Base-by-base conservation (phyloP, 1,139 yeast species). In the Lodderomyces margitis region DNA sequence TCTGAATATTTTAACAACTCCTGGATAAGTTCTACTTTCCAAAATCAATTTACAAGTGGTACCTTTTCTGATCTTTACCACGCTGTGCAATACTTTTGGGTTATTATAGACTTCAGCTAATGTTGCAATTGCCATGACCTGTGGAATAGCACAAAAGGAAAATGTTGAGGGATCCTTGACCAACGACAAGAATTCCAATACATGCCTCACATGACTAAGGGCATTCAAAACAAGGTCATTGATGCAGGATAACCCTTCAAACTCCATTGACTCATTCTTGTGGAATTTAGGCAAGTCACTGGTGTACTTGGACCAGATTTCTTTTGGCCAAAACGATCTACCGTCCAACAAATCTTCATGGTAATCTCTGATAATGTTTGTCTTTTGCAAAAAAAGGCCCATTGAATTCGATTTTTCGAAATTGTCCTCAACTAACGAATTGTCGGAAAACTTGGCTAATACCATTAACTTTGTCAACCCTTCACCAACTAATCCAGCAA, bases 51-150 rank as follows among this genome's bases (percentile, higher is more conserved):
- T 68, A 55, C 89, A 84, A 1, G 98, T 84, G 30, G 87, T 80
- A n/a, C 97, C 97, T 65, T 87, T 87, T 66, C 98, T 80, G 59
- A 94, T 85, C 70, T 94, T 94, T 49, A 92, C 85, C 55, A 87
- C 82, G 32, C 65, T 62, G 40, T 81, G 77, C 56, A 92, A 78
- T 3, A 92, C 86, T 4, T 70, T 61, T 8, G 83, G 83, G 66
- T 94, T 94, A 60, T 87, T 83, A 71, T 86, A 91, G 33, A 92
- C 86, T 44, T 83, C 73, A 20, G 92, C 91, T 54, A 92, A 72
- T 0, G 98, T 88, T 7, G 98, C 97, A 59, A 92, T 84, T 33
- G 98, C 96, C 98, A 92, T 92, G 24, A 91, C 97, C 66, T 92
- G 98, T 15, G 98, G 98, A 58, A 92, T 92, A 14, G 97, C 91